Conservation (phyloP, 1,139 yeast species). For the Yamadazyma taylorii region DNA sequence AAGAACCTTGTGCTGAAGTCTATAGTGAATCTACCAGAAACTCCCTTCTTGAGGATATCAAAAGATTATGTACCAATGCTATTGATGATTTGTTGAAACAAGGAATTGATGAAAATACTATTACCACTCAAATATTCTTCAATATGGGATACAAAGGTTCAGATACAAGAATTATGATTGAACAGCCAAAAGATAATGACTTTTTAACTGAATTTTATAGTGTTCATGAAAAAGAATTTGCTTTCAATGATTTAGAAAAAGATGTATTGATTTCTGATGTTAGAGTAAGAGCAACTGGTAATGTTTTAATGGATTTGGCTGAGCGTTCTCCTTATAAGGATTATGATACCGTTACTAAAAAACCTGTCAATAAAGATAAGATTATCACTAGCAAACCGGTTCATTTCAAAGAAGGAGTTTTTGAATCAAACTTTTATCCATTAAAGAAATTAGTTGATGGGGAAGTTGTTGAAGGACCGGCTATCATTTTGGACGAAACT, state of each 20-base stretch:
- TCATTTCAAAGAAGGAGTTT: conserved; percentile 13
- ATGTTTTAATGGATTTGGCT: conserved; percentile 25
- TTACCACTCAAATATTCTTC: conserved; percentile 15
- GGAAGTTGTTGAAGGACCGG: conserved; percentile 47
- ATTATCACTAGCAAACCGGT: conserved; percentile 7
- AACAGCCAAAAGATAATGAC: conserved; percentile 20
- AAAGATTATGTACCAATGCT: conserved; percentile 11
- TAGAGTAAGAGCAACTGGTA: conserved; percentile 18
- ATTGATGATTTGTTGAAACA: conserved; percentile 15
- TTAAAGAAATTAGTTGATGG: conserved; percentile 18
- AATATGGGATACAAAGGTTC: conserved; percentile 25
- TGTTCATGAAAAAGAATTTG: conserved; percentile 66
- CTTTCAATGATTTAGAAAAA: conserved; percentile 58
- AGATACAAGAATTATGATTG: conserved; percentile 21
- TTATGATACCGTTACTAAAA: conserved; percentile 10
- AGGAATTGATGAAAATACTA: conserved; percentile 18
- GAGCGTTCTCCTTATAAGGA: conserved; percentile 17
- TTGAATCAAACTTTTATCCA: conserved; percentile 16
- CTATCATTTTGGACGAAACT: conserved; percentile 80
- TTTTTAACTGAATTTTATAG: conserved; percentile 42
- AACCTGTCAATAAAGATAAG: conserved; percentile 5
- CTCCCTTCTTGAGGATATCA: conserved; percentile 13
- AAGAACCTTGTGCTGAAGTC: conserved; percentile 18
- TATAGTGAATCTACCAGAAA: conserved; percentile 12
- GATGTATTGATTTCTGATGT: conserved; percentile 24